Evolutionary conservation across 2,329 filamentous ascomycete genomes (phyloP).

Genomic region (Exserohilum rostratum): DNA sequence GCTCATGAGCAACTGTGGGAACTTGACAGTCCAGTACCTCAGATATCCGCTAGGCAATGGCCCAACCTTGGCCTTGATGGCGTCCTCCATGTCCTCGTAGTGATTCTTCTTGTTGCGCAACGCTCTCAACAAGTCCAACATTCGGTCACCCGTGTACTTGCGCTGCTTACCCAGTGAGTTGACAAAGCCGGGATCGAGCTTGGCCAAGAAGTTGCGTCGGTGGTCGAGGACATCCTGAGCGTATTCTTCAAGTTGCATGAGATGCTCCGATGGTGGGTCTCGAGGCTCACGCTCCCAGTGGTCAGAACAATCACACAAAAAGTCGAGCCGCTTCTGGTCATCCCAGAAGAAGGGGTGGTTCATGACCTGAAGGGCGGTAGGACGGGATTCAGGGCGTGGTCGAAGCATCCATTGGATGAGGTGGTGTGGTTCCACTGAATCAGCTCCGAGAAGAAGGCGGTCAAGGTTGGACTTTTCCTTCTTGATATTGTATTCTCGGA

Average conservation of each 20-base stretch:
- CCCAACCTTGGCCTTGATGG: constrained; percentile 75
- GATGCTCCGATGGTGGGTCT: constrained; percentile 74
- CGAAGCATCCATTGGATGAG: constrained; percentile 82
- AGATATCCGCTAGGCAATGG: constrained; percentile 80
- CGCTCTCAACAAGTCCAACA: constrained; percentile 87
- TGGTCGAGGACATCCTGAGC: constrained; percentile 56
- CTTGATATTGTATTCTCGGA: constrained; percentile 91
- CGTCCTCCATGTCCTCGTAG: constrained; percentile 92
- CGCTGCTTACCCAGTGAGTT: constrained; percentile 91
- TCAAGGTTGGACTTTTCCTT: constrained; percentile 79
- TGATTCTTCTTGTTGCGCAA: constrained; percentile 97
- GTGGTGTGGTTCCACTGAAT: constrained; percentile 84
- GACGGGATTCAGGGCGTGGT: constrained; percentile 68
- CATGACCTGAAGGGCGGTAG: constrained; percentile 79
- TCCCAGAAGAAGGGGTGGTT: constrained; percentile 98
- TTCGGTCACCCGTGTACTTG: constrained; percentile 84
- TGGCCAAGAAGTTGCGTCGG: constrained; percentile 76
- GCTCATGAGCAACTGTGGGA: constrained; percentile 77
- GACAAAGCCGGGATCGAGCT: constrained; percentile 80
- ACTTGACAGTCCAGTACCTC: constrained; percentile 79
- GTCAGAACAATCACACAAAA: constrained; percentile 95
- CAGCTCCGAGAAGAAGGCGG: constrained; percentile 79
- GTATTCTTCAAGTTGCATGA: constrained; percentile 64
- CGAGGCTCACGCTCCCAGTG: constrained; percentile 92
- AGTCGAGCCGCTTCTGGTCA: constrained; percentile 83